Conservation (phyloP, 257 asterid species). For the Hygrophila difformis region DNA sequence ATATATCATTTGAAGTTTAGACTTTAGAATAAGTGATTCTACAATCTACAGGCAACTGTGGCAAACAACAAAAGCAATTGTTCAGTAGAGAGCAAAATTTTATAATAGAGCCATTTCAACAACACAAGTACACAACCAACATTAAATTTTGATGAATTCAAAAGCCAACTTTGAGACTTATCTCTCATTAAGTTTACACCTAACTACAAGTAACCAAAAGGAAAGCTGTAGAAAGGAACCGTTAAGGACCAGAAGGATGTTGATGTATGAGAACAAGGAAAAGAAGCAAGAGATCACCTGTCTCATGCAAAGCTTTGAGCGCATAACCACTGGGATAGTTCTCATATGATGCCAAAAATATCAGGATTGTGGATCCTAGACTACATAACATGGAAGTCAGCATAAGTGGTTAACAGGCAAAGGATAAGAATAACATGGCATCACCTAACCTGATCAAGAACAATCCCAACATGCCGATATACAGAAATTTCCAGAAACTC, state of each 20-base stretch:
- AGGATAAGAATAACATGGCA: constrained; percentile 4
- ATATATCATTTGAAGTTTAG: too few species aligned
- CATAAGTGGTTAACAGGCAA: constrained; percentile 11
- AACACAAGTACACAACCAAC: too few species aligned
- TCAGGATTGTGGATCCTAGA: constrained; percentile 68
- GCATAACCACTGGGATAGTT: constrained; percentile 94
- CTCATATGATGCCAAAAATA: constrained; percentile 79
- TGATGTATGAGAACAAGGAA: constrained; percentile 11
- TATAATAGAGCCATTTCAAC: too few species aligned
- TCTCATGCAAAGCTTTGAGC: constrained; percentile 54
- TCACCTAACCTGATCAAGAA: constrained; percentile 60
- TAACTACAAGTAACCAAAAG: not conserved
- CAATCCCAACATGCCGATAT: constrained; percentile 61
- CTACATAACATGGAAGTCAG: constrained; percentile 56
- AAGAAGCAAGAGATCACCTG: constrained; percentile 42
- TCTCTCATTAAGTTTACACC: too few species aligned
- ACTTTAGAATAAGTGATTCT: too few species aligned
- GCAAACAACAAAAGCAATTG: too few species aligned
- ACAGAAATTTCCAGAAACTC: constrained; percentile 68
- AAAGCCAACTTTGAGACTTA: not conserved
- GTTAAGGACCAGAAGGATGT: not conserved
- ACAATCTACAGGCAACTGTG: too few species aligned
- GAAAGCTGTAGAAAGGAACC: not conserved
- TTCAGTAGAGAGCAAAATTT: not conserved
- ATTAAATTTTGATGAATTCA: too few species aligned